phyloP scores from a whole-genome alignment of 768 basidiomycete species.

The Amanita jacksonii region DNA sequence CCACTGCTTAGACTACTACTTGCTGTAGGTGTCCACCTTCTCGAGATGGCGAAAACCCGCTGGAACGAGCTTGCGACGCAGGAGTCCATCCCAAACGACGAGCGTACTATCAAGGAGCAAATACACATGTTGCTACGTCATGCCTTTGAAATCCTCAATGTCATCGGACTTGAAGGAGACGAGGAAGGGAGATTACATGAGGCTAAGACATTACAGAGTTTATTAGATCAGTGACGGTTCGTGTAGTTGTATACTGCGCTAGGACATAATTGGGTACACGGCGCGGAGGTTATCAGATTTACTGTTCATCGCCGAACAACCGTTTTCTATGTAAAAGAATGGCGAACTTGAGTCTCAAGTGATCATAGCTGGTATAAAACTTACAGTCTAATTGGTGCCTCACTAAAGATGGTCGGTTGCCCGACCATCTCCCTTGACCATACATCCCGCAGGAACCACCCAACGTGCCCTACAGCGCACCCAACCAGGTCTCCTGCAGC shows the following conservation, averaged over 20 bases:
- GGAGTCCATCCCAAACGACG: conserved; percentile 12
- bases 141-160: conserved; percentile 30
- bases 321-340: too few relatives aligned
- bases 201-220: conserved; percentile 29
- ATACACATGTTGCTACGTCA: conserved; percentile 29
- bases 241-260: not conserved
- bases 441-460: conserved; percentile 79
- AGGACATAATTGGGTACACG: not conserved
- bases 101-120: conserved; percentile 18
- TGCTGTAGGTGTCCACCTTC: conserved; percentile 55
- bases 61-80: conserved; percentile 54
- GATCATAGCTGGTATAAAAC: too few relatives aligned
- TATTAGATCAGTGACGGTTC: not conserved
- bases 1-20: not conserved
- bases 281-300: not conserved
- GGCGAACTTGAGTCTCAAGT: too few relatives aligned
- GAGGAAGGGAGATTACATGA: conserved; percentile 50
- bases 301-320: conserved; percentile 45
- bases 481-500: conserved; percentile 77
- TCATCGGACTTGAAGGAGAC: conserved; percentile 58
- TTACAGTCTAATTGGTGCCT: conserved; percentile 62
- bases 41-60: conserved; percentile 68
- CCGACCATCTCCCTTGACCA: conserved; percentile 86
- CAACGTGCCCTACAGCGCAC: conserved; percentile 79
- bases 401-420: conserved; percentile 59